These are phyloP conservation scores for Microsporum ferrugineum DNA, from an alignment of 2,329 filamentous ascomycete genomes.

Conservation along the genomic window DNA sequence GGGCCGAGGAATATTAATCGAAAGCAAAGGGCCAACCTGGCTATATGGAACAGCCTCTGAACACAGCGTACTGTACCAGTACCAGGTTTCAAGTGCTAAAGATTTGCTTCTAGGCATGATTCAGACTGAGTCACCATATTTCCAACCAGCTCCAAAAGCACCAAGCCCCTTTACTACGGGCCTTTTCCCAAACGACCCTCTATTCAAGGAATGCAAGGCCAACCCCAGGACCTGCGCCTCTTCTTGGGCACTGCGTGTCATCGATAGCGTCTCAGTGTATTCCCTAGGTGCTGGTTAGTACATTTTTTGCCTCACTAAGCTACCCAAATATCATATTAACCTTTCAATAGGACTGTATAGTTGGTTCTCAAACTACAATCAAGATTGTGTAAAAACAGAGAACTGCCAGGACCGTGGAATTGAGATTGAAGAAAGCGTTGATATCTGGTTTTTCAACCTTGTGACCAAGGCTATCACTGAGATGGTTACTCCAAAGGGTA, in stretches of 20 bases:
- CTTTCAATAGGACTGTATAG: not conserved
- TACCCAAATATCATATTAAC: not conserved
- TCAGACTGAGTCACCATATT: conserved; percentile 78
- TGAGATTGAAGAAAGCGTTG: not conserved
- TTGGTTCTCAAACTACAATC: conserved; percentile 5
- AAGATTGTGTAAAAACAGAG: conserved; percentile 6
- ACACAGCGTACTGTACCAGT: conserved; percentile 58
- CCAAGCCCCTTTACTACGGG: conserved; percentile 39
- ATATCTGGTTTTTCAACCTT: conserved; percentile 13
- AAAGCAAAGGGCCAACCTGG: conserved; percentile 46
- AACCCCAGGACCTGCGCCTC: not conserved
- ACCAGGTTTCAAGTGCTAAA: conserved; percentile 64
- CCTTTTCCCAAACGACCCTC: conserved; percentile 6
- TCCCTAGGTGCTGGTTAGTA: not conserved
- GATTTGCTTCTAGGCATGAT: conserved; percentile 73
- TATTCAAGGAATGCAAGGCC: not conserved
- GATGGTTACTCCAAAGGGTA: conserved; percentile 15
- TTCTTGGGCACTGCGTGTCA: not conserved
- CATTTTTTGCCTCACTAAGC: not conserved
- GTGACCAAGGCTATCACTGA: conserved; percentile 12
- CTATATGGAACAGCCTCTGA: conserved; percentile 61
- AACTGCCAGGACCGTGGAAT: conserved; percentile 7
- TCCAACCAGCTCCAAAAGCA: conserved; percentile 69
- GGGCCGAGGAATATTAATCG: conserved; percentile 42
- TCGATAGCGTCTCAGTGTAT: not conserved